phyloP scores from a whole-genome alignment of 2,329 filamentous ascomycete genomes.

The Aspergillus floridensis region DNA sequence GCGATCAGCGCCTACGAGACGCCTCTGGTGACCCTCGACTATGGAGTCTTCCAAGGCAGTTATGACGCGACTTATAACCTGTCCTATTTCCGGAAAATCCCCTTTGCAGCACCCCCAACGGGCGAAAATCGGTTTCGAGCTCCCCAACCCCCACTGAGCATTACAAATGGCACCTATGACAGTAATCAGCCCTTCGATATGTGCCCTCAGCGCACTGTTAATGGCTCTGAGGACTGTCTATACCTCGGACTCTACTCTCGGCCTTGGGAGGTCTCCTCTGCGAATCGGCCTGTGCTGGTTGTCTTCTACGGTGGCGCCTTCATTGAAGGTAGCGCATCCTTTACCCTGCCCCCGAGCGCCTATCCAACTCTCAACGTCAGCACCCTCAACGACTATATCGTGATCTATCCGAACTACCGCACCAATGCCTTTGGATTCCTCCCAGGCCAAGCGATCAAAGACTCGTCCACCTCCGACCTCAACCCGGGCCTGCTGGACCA shows the following conservation, averaged over 20 bases:
- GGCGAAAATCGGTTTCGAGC: slow-evolving; percentile 60
- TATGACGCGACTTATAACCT: slow-evolving; percentile 55
- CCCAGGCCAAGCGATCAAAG: slow-evolving; percentile 48
- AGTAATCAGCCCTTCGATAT: slow-evolving; percentile 56
- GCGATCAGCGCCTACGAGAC: slow-evolving; percentile 22
- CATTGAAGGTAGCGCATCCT: slow-evolving; percentile 56
- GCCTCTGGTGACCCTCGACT: slow-evolving; percentile 46
- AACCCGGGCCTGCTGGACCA: slow-evolving; percentile 56
- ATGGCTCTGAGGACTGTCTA: slow-evolving; percentile 60
- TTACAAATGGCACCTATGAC: slow-evolving; percentile 53
- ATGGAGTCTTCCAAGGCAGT: slow-evolving; percentile 54
- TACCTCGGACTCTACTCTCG: slow-evolving; percentile 61
- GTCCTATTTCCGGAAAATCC: slow-evolving; percentile 60
- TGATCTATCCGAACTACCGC: slow-evolving; percentile 56
- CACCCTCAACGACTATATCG: slow-evolving; percentile 50
- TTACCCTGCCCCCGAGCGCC: slow-evolving; percentile 55
- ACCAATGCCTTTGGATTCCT: slow-evolving; percentile 59
- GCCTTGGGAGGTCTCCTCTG: slow-evolving; percentile 47
- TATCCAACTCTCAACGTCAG: slow-evolving; percentile 60
- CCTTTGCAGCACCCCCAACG: slow-evolving; percentile 58
- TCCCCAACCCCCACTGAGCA: slow-evolving; percentile 54
- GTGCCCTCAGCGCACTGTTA: slow-evolving; percentile 58
- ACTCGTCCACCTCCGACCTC: slow-evolving; percentile 46
- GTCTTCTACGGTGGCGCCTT: slow-evolving; percentile 63
- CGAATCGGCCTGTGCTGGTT: slow-evolving; percentile 58